Evolutionary conservation across 1,284 basidiomycete genomes (phyloP).

Genomic region (Mycena citricolor): DNA sequence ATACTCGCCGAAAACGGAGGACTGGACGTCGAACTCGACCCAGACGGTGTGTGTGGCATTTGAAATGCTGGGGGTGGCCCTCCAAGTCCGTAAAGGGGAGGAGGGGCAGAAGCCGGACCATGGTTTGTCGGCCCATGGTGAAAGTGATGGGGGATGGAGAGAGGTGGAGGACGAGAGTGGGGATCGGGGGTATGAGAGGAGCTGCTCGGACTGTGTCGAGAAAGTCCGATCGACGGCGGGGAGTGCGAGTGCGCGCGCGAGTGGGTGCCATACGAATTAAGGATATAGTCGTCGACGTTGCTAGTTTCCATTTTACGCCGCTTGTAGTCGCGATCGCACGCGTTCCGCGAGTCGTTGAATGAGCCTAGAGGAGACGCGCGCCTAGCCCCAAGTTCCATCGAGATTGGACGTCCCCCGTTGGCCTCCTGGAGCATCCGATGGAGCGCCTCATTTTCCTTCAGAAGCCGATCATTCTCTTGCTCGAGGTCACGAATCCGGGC

Average conservation of each 20-base stretch:
- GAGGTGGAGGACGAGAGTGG: constrained; percentile 54
- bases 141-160: constrained; percentile 56
- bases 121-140: constrained; percentile 40
- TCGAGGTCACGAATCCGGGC: constrained; percentile 74
- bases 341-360: constrained; percentile 44
- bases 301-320: constrained; percentile 56
- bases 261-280: too few relatives aligned
- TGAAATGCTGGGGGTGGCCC: constrained; percentile 52
- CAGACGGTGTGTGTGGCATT: constrained; percentile 66
- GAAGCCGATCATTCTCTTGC: constrained; percentile 66
- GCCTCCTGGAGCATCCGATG: constrained; percentile 57
- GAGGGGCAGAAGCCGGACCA: constrained; percentile 36
- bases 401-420: constrained; percentile 12
- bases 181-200: constrained; percentile 41
- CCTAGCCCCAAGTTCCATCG: constrained; percentile 39
- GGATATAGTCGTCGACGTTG: constrained; percentile 56
- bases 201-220: constrained; percentile 37
- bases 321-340: constrained; percentile 62
- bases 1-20: constrained; percentile 81
- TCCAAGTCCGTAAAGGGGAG: constrained; percentile 46
- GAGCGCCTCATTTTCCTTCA: constrained; percentile 69
- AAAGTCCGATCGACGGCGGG: neutral
- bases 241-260: too few relatives aligned
- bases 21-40: constrained; percentile 71
- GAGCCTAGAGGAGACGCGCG: constrained; percentile 37